phyloP scores from a whole-genome alignment of 2,329 filamentous ascomycete genomes.

The Truncatella angustata region DNA sequence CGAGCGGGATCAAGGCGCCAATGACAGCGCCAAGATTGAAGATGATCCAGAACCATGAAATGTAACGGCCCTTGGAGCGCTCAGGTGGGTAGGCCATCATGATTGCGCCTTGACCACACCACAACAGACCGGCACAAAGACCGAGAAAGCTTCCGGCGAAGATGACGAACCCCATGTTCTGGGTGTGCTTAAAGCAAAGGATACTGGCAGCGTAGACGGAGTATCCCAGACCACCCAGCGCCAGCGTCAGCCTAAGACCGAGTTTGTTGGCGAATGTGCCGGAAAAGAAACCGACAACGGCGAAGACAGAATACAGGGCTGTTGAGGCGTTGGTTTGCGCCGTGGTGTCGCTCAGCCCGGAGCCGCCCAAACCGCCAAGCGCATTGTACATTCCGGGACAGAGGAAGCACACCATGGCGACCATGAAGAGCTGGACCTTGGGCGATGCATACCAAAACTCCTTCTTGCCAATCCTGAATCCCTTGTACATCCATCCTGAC shows the following conservation, averaged over 20 bases:
- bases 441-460: slow-evolving; percentile 73
- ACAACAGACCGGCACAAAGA: slow-evolving; percentile 75
- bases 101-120: slow-evolving; percentile 80
- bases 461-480: slow-evolving; percentile 50
- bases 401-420: slow-evolving; percentile 68
- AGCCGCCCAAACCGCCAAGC: slow-evolving; percentile 63
- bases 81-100: slow-evolving; percentile 90
- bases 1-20: slow-evolving; percentile 74
- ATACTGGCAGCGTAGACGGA: slow-evolving; percentile 71
- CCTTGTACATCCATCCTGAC: slow-evolving; percentile 66
- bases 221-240: slow-evolving; percentile 75
- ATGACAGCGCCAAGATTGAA: slow-evolving; percentile 92
- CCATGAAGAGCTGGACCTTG: slow-evolving; percentile 68
- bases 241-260: slow-evolving; percentile 66
- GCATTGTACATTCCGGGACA: slow-evolving; percentile 75
- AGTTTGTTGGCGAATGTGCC: slow-evolving; percentile 77
- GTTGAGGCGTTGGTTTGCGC: slow-evolving; percentile 59
- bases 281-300: slow-evolving; percentile 66
- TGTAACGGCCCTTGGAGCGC: slow-evolving; percentile 79
- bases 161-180: slow-evolving; percentile 68
- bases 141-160: slow-evolving; percentile 77
- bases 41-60: slow-evolving; percentile 91
- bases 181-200: slow-evolving; percentile 67
- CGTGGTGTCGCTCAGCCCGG: slow-evolving; percentile 54
- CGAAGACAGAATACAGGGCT: slow-evolving; percentile 49